Base-by-base conservation (phyloP, 2,329 filamentous ascomycete genomes). In the Cordyceps javanica region DNA sequence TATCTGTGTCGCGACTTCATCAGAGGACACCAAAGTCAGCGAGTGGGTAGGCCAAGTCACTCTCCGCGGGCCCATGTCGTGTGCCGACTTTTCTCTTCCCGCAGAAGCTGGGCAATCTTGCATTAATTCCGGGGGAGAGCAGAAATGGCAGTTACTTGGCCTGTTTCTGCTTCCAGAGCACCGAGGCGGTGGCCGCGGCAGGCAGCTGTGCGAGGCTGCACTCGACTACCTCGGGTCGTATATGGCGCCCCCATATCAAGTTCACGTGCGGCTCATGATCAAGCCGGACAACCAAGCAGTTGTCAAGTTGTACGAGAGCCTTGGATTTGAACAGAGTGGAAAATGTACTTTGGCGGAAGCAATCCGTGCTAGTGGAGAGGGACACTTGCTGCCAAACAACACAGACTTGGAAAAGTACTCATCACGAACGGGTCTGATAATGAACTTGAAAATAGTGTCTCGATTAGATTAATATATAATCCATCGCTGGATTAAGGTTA, bases 101-200 rank as follows among this genome's bases (percentile, higher is more conserved):
- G 7, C 19, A 14, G 58, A 48, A 11, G 49, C 53, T 9, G 53
- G 46, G 28, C 58, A 60, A 45, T 46, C 25, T 19, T 19, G 21
- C 1, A 16, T 23, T 11, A n/a, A 50, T 9, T 50, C n/a, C n/a
- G 39, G 30, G 5, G 41, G 56, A 8, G 58, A 53, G 21, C 58
- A 60, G 38, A 58, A 48, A 39, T 63, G 61, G 61, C 60, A 63
- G 38, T 58, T 62, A 46, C 59, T 60, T 30, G 56, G 57, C 16
- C 57, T 63, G 1, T 63, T 59, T 36, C 56, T 57, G 13, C 34
- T 62, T 13, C 59, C 61, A 8, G 26, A 32, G 2, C 61, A 63
- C 36, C 48, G 59, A 6, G 60, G 61, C 3, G 52, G 58, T 44
- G 59, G 59, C 5, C 42, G 61, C 26, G 61, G 49, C 19, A 38